Percentiles rank a stretch among this genome's conserved stretches.
These are phyloP conservation scores for Alternaria infectoria DNA, from an alignment of 2,329 filamentous ascomycete species.

Conservation along the genomic window DNA sequence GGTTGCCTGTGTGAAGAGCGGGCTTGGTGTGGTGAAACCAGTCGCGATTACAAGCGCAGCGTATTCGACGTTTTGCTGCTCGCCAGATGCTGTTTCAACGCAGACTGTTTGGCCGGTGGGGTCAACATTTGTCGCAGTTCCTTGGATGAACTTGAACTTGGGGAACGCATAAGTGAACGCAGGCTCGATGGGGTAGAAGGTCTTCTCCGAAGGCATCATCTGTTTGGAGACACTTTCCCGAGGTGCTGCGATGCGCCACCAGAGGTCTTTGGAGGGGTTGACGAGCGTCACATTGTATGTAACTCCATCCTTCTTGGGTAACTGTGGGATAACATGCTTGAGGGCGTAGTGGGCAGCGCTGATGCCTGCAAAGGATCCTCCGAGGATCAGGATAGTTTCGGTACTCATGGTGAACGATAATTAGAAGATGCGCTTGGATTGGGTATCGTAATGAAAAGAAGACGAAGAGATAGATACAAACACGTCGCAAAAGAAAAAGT, in stretches of 20 bases:
- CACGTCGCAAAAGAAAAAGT: conserved; percentile 8
- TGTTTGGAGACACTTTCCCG: conserved; percentile 59
- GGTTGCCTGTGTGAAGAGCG: conserved; percentile 53
- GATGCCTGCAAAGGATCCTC: conserved; percentile 46
- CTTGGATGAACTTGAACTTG: conserved; percentile 60
- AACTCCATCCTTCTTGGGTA: conserved; percentile 41
- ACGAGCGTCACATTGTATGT: conserved; percentile 63
- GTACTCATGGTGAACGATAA: conserved; percentile 33
- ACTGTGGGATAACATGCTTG: conserved; percentile 42
- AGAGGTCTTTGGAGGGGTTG: conserved; percentile 62
- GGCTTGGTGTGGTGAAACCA: conserved; percentile 57
- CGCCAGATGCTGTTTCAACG: conserved; percentile 41
- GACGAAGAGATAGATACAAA: conserved; percentile 7
- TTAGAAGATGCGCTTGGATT: not conserved
- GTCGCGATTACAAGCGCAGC: conserved; percentile 63
- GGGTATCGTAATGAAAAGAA: conserved; percentile 11
- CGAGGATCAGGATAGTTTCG: conserved; percentile 46
- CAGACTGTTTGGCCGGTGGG: conserved; percentile 53
- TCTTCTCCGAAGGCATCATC: conserved; percentile 57
- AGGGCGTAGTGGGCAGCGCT: conserved; percentile 46
- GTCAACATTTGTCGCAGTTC: conserved; percentile 58
- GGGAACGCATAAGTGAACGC: conserved; percentile 59
- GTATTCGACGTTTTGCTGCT: conserved; percentile 52
- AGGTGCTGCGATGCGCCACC: conserved; percentile 61
- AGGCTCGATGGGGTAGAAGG: conserved; percentile 59